These are phyloP conservation scores for Alternaria sp. DNA, from an alignment of 2,329 filamentous ascomycete species.

Conservation along the genomic window DNA sequence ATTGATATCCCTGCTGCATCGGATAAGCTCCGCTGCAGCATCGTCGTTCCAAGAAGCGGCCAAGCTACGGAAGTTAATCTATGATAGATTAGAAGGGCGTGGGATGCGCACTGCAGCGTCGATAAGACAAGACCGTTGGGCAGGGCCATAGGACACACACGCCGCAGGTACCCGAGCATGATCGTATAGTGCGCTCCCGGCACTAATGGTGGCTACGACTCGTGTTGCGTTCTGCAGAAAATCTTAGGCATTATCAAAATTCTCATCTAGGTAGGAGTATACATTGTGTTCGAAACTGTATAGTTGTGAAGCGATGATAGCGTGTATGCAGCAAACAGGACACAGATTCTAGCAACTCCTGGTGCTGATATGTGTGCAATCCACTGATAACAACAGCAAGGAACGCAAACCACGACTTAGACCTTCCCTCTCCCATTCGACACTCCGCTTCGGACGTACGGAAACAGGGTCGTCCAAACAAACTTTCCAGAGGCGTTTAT, in stretches of 20 bases:
- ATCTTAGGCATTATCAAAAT: background rate
- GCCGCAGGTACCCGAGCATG: slow-evolving; percentile 8
- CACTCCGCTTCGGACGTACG: background rate
- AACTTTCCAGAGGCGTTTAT: background rate
- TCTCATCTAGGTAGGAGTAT: background rate
- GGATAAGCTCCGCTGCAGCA: too few relatives aligned
- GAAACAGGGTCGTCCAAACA: background rate
- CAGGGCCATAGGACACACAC: background rate
- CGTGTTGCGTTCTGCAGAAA: background rate
- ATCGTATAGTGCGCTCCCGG: background rate
- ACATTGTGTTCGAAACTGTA: background rate
- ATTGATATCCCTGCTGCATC: too few relatives aligned
- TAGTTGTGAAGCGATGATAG: background rate
- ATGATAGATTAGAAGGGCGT: slow-evolving; percentile 5
- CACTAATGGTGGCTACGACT: background rate
- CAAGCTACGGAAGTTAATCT: slow-evolving; percentile 12
- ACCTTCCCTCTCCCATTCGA: background rate
- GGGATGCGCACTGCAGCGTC: slow-evolving; percentile 1
- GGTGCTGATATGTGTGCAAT: background rate
- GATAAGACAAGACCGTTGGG: background rate
- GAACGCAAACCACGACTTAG: background rate
- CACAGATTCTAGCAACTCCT: background rate
- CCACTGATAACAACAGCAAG: background rate
- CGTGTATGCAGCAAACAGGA: background rate
- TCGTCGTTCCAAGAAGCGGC: too few relatives aligned